Evolutionary conservation across 768 basidiomycete genomes (phyloP).

Genomic region (Hygrophorus pudorinus): DNA sequence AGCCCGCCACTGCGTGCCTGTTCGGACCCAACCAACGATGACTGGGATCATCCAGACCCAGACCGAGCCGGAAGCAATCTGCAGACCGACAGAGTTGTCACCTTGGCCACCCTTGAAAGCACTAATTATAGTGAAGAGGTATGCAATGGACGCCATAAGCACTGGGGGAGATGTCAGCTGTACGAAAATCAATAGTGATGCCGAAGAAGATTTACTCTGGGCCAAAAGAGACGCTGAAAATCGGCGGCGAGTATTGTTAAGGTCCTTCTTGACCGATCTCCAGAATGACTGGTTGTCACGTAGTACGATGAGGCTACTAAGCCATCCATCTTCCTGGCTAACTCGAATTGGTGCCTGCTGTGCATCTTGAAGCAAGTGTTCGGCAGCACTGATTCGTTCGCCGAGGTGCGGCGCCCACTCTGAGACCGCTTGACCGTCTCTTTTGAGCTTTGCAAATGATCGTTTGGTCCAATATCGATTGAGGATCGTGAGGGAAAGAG

Average conservation of each 20-base stretch:
- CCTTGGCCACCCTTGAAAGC: slow-evolving; percentile 8
- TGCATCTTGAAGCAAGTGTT: slow-evolving; percentile 6
- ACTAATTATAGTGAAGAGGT: slow-evolving; percentile 9
- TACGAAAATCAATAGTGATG: not conserved
- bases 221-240: slow-evolving; percentile 10
- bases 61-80: slow-evolving; percentile 11
- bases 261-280: slow-evolving; percentile 7
- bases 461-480: slow-evolving; percentile 7
- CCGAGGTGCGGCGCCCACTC: not conserved
- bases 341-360: slow-evolving; percentile 12
- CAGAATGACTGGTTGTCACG: slow-evolving; percentile 8
- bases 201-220: slow-evolving; percentile 5
- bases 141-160: slow-evolving; percentile 8
- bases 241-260: slow-evolving; percentile 9
- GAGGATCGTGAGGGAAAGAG: slow-evolving; percentile 10
- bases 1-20: slow-evolving; percentile 9
- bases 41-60: slow-evolving; percentile 14
- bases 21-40: slow-evolving; percentile 9
- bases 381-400: slow-evolving; percentile 3
- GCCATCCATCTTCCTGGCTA: slow-evolving; percentile 8
- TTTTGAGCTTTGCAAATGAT: slow-evolving; percentile 5
- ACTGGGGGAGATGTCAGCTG: slow-evolving; percentile 1
- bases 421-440: not conserved
- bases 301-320: slow-evolving; percentile 7
- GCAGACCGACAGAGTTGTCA: slow-evolving; percentile 6